A percentile compares a stretch with the other conserved stretches of the same genome.
Evolutionary conservation across 179 eudicot species (phyloP).

Genomic region (Corrigiola litoralis): DNA sequence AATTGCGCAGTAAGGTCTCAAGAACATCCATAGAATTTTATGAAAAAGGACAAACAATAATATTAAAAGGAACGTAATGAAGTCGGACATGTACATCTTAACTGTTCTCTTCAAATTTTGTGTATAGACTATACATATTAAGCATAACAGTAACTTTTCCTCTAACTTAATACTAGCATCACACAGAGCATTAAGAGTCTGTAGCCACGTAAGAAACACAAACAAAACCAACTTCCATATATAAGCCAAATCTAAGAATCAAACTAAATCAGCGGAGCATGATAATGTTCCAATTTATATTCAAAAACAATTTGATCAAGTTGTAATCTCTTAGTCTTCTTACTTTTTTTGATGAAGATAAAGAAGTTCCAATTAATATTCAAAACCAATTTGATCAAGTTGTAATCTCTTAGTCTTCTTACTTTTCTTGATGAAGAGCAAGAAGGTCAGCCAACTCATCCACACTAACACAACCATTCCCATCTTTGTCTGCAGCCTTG

Average conservation of each 20-base stretch:
- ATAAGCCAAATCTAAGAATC: background rate
- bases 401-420: constrained; percentile 19
- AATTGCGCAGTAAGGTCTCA: no score
- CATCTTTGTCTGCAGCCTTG: constrained; percentile 77
- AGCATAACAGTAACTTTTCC: background rate
- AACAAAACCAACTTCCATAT: constrained; percentile 2
- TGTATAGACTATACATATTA: background rate
- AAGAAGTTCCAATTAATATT: no score
- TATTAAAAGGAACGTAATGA: no score
- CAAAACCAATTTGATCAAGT: background rate
- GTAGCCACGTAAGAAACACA: background rate
- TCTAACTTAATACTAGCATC: background rate
- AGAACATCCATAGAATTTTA: no score
- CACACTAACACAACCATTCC: constrained; percentile 77
- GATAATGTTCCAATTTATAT: background rate
- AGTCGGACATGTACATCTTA: no score
- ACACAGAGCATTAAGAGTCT: background rate
- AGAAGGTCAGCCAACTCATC: constrained; percentile 93
- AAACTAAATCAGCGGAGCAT: background rate
- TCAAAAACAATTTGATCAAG: background rate
- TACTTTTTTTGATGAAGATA: constrained; percentile 76
- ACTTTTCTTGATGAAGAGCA: constrained; percentile 78
- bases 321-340: background rate
- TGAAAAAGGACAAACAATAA: no score
- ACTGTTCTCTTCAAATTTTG: no score